Conservation (phyloP, 257 asterid species). For the Gentiana dahurica region DNA sequence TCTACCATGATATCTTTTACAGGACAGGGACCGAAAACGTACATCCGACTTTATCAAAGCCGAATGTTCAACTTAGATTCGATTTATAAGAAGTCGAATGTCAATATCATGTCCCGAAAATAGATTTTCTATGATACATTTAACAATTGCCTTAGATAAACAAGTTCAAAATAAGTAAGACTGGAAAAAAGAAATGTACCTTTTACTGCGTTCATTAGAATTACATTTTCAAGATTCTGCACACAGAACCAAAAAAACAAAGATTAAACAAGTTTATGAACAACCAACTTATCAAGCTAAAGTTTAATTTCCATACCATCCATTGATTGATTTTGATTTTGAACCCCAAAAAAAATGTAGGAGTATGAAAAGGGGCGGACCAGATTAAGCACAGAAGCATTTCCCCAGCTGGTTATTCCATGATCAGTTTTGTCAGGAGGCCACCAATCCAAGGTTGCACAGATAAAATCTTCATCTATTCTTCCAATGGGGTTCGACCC, state of each 20-base stretch:
- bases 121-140: too few relatives aligned
- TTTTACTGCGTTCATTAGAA: conserved; percentile 64
- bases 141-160: too few relatives aligned
- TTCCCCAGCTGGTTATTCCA: conserved; percentile 76
- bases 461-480: conserved; percentile 52
- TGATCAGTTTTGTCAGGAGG: conserved; percentile 77
- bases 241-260: conserved; percentile 11
- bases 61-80: too few relatives aligned
- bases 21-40: too few relatives aligned
- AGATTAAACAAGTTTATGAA: background rate
- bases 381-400: conserved; percentile 70
- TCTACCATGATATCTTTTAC: too few relatives aligned
- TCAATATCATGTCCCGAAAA: too few relatives aligned
- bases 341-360: background rate
- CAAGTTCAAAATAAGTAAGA: too few relatives aligned
- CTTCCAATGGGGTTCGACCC: conserved; percentile 38
- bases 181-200: conserved; percentile 26
- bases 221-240: conserved; percentile 64
- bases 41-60: too few relatives aligned
- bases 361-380: conserved; percentile 19
- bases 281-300: too few relatives aligned
- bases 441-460: conserved; percentile 96
- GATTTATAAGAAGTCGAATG: too few relatives aligned
- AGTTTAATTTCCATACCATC: too few relatives aligned
- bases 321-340: background rate